Evolutionary conservation across 2,329 filamentous ascomycete species (phyloP), one percentile per base, ranked within the genome.

Genomic region (Penicillium hesseltinei): DNA sequence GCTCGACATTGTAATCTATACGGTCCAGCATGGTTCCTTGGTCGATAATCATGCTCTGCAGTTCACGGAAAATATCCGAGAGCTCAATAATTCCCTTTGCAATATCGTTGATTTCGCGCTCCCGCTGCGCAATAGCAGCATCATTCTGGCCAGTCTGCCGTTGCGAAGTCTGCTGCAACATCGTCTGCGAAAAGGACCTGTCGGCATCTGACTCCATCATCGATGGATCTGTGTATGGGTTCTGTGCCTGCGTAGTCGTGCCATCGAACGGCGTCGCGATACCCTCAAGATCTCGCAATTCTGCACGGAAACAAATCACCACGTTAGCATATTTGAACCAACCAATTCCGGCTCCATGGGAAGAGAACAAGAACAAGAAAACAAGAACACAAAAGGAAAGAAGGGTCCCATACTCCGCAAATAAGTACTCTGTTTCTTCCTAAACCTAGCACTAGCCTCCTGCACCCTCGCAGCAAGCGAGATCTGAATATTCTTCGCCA

Each of bases 1-100:
- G 84, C 77, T 99, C 94, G 52, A 99, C 92, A 68, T 99, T 99
- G 78, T 97, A 99, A 75, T 99, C 96, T 68, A 96, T 95, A 69
- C 94, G 88, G 75, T 96, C 92, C 23, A 96, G 82, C 84, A 95
- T 90, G 15, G 91, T 94, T 52, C 91, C 91, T 74, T 94, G 90
- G 71, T 94, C 90, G 64, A 96, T 92, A 66, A 95, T 91, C 92
- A 99, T 97, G 47, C 83, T 88, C 75, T 99, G 94, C 31, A 99
- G 80, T 69, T 99, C 94, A 61, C 95, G 91, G 79, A 99, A 99
- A 50, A 99, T 91, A 73, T 97, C 94, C 4, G 93, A 91, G 8
- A 99, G 81, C 72, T 97, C 93, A 69, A 99, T 97, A 75, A 99
- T 97, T 57, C 94, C 93, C 72, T 97, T 92, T 2, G 94, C 94